A percentile compares a stretch with the other conserved stretches of the same genome.
phyloP scores from a whole-genome alignment of 2,329 filamentous ascomycete genomes.

The Penicillium hordei region DNA sequence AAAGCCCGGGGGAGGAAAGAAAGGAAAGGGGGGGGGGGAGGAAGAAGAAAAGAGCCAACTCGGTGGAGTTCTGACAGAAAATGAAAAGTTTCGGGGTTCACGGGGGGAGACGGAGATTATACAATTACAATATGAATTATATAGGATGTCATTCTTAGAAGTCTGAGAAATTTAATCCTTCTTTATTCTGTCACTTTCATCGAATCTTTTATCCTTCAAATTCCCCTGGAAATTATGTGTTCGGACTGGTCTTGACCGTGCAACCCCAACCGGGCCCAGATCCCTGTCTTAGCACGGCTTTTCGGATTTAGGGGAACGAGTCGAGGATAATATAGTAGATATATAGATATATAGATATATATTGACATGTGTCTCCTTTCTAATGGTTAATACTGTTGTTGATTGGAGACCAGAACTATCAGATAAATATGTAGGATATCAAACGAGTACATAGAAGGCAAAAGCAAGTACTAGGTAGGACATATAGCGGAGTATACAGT shows the following conservation, averaged over 20 bases:
- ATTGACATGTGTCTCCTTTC: too few species aligned
- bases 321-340: not conserved
- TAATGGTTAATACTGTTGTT: not conserved
- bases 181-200: not conserved
- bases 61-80: slow-evolving; percentile 27
- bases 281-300: slow-evolving; percentile 8
- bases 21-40: slow-evolving; percentile 19
- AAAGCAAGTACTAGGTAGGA: not conserved
- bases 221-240: slow-evolving; percentile 14
- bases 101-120: slow-evolving; percentile 20
- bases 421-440: not conserved
- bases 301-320: not conserved
- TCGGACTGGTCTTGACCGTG: slow-evolving; percentile 13
- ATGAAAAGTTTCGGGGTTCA: slow-evolving; percentile 24
- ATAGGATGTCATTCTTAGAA: not conserved
- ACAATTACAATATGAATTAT: slow-evolving; percentile 1
- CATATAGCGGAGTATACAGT: not conserved
- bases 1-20: slow-evolving; percentile 17
- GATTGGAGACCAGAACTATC: not conserved
- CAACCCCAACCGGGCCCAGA: slow-evolving; percentile 13
- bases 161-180: not conserved
- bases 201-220: slow-evolving; percentile 1
- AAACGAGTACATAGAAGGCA: not conserved
- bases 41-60: slow-evolving; percentile 21
- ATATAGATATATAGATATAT: not conserved